Evolutionary conservation across 1,284 basidiomycete genomes (phyloP).

Genomic region (Earliella scabrosa): DNA sequence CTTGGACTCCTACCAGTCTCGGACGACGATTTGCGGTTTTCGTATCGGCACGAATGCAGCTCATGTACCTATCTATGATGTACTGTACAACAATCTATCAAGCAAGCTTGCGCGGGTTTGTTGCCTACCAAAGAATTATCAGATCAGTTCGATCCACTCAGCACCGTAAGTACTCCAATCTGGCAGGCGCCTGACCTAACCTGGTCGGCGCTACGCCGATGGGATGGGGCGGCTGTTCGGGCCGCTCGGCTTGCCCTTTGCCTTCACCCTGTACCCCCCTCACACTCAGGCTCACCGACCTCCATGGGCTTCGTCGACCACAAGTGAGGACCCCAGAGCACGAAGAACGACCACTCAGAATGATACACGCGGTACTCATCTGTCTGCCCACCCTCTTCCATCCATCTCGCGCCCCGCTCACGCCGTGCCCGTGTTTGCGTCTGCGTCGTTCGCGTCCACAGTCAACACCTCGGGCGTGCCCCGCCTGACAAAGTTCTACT

Average conservation of each 20-base stretch:
- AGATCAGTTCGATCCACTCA: no score
- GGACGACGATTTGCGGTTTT: no score
- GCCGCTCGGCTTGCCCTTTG: neutral
- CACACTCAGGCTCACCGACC: no score
- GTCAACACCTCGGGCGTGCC: conserved; percentile 91
- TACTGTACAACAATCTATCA: no score
- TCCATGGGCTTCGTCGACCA: neutral
- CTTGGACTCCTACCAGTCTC: no score
- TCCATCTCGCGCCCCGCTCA: conserved; percentile 13
- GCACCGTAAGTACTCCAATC: no score
- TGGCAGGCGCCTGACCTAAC: no score
- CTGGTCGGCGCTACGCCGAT: no score
- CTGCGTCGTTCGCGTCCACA: conserved; percentile 36
- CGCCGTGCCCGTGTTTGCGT: conserved; percentile 24
- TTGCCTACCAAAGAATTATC: no score
- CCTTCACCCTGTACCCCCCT: neutral
- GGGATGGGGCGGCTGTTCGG: conserved; percentile 1
- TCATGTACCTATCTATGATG: no score
- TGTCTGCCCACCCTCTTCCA: conserved; percentile 41
- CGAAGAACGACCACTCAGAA: conserved; percentile 37
- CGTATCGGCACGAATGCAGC: no score
- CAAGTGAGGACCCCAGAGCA: neutral
- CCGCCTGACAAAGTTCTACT: conserved; percentile 96
- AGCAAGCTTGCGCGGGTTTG: no score
- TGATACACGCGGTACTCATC: conserved; percentile 90